Percentiles rank a stretch among this genome's conserved stretches.
These are phyloP conservation scores for Trypanosoma boissoni DNA, from an alignment of 208 protist species.

Conservation along the genomic window DNA sequence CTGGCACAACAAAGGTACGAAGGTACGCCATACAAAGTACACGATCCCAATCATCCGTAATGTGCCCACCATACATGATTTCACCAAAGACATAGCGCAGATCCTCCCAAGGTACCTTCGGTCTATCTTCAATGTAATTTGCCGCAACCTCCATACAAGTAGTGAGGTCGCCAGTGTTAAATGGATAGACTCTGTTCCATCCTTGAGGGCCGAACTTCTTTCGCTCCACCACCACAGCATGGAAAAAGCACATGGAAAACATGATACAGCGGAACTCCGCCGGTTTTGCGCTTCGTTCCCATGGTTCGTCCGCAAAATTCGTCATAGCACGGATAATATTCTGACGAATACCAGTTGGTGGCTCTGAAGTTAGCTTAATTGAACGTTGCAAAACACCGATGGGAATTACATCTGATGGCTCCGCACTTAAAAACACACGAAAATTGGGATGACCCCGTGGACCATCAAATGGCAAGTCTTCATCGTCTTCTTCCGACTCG, in stretches of 20 bases:
- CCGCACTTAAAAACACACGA: constrained; percentile 97
- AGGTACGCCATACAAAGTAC: constrained; percentile 97
- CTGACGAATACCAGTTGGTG: constrained; percentile 95
- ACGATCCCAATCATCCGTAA: constrained; percentile 98
- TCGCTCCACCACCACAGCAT: constrained; percentile 96
- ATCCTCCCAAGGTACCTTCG: constrained; percentile 98
- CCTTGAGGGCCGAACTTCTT: constrained; percentile 98
- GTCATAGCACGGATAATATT: constrained; percentile 96
- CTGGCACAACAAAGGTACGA: constrained; percentile 83
- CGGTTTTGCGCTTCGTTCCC: constrained; percentile 95
- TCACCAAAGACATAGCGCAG: constrained; percentile 99
- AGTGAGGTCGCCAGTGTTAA: constrained; percentile 97
- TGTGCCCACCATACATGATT: constrained; percentile 99
- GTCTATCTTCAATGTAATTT: constrained; percentile 98
- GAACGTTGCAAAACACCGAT: constrained; percentile 97
- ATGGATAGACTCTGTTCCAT: constrained; percentile 98
- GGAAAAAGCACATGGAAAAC: constrained; percentile 98
- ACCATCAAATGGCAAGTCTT: constrained; percentile 90
- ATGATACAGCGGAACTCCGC: constrained; percentile 97
- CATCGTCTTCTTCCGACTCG: constrained; percentile 43
- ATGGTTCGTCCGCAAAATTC: constrained; percentile 96
- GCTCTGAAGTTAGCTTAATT: constrained; percentile 99
- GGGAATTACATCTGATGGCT: constrained; percentile 95
- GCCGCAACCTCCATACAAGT: constrained; percentile 95
- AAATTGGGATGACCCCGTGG: constrained; percentile 93